phyloP scores from a whole-genome alignment of 768 basidiomycete genomes.

The Calocybe cyanea region DNA sequence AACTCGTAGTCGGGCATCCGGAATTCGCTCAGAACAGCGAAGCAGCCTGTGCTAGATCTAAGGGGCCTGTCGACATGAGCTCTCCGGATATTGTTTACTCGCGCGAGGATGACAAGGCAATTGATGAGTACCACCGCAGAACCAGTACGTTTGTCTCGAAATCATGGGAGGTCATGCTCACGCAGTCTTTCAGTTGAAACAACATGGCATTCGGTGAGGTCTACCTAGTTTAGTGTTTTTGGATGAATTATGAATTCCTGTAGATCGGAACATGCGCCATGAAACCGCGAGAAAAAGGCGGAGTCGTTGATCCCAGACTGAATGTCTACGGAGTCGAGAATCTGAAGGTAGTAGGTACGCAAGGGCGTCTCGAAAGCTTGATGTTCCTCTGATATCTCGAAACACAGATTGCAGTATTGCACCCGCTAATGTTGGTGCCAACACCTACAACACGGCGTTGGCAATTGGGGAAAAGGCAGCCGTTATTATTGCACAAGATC shows the following conservation, averaged over 20 bases:
- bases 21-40: slow-evolving; percentile 30
- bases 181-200: slow-evolving; percentile 28
- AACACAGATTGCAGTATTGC: slow-evolving; percentile 31
- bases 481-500: slow-evolving; percentile 54
- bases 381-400: slow-evolving; percentile 13
- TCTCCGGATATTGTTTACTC: slow-evolving; percentile 38
- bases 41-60: slow-evolving; percentile 21
- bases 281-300: slow-evolving; percentile 54
- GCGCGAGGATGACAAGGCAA: slow-evolving; percentile 36
- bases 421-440: slow-evolving; percentile 36
- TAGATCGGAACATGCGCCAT: slow-evolving; percentile 67
- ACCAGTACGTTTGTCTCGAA: slow-evolving; percentile 22
- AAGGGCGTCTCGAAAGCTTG: neutral
- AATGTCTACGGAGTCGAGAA: slow-evolving; percentile 59
- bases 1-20: slow-evolving; percentile 31
- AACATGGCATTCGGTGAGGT: slow-evolving; percentile 42
- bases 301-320: slow-evolving; percentile 59
- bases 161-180: neutral
- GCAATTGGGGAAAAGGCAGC: slow-evolving; percentile 63
- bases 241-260: neutral
- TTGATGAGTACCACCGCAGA: slow-evolving; percentile 35
- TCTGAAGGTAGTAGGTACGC: slow-evolving; percentile 55
- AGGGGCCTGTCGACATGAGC: slow-evolving; percentile 27
- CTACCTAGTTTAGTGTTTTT: neutral
- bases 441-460: slow-evolving; percentile 39